These are phyloP conservation scores for Daldinia sp. DNA, from an alignment of 2,329 filamentous ascomycete genomes.

Conservation along the genomic window DNA sequence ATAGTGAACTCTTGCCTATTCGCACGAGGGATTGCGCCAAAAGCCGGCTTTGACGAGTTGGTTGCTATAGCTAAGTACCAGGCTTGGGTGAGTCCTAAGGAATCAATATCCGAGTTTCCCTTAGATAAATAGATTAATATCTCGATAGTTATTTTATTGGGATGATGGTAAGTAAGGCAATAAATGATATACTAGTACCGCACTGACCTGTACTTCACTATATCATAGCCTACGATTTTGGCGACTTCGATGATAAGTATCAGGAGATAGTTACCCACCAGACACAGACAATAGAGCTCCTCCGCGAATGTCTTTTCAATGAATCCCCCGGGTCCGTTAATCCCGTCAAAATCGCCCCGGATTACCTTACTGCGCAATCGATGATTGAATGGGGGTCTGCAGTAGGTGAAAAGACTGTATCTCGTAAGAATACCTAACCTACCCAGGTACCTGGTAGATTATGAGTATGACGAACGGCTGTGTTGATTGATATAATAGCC, in stretches of 20 bases:
- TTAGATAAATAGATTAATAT: neutral
- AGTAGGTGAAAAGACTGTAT: constrained; percentile 7
- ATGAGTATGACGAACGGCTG: neutral
- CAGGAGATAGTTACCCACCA: constrained; percentile 3
- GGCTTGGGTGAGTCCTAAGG: constrained; percentile 11
- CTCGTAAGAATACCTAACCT: neutral
- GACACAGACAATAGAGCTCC: constrained; percentile 9
- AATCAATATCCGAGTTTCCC: neutral
- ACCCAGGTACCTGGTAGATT: no score
- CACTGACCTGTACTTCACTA: neutral
- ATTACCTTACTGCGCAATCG: constrained; percentile 9
- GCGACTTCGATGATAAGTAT: constrained; percentile 8
- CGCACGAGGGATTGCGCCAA: constrained; percentile 5
- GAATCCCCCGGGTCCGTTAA: neutral
- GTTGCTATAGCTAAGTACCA: constrained; percentile 4
- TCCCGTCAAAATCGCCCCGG: neutral
- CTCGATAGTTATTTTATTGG: constrained; percentile 12
- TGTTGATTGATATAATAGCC: neutral
- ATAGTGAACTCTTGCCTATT: constrained; percentile 14
- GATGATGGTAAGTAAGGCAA: constrained; percentile 2
- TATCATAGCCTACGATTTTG: constrained; percentile 13
- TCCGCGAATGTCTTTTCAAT: constrained; percentile 4
- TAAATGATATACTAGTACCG: neutral
- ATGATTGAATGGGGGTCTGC: constrained; percentile 10
- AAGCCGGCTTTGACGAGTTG: neutral